These are phyloP conservation scores for Fusarium coffeatum DNA, from an alignment of 2,329 filamentous ascomycete species.

Conservation along the genomic window DNA sequence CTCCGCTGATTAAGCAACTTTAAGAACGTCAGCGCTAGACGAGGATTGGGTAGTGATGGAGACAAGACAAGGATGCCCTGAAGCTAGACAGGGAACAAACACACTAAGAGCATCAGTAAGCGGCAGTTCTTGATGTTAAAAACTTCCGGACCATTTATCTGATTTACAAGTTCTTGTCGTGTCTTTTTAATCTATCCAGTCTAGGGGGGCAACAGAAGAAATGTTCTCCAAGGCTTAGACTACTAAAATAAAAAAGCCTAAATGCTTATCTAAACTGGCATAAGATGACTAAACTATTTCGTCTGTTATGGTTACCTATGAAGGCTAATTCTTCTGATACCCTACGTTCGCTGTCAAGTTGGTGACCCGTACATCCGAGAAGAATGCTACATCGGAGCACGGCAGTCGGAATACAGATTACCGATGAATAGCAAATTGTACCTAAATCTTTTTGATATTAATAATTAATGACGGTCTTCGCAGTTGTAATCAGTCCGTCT, in stretches of 20 bases:
- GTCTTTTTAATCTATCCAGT: neutral
- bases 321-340: too few relatives aligned
- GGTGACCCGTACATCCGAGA: neutral
- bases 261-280: too few relatives aligned
- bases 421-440: neutral
- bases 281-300: too few relatives aligned
- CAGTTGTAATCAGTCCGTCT: neutral
- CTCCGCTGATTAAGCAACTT: conserved; percentile 34
- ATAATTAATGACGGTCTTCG: neutral
- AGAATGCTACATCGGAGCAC: neutral
- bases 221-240: too few relatives aligned
- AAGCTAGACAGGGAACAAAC: neutral
- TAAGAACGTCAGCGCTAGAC: neutral
- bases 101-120: neutral
- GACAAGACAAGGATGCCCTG: neutral
- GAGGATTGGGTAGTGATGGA: neutral
- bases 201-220: too few relatives aligned
- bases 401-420: neutral
- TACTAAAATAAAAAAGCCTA: too few relatives aligned
- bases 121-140: neutral
- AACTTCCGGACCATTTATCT: conserved; percentile 19
- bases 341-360: neutral
- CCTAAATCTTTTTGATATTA: neutral
- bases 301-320: too few relatives aligned
- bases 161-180: neutral